Evolutionary conservation across 2,329 filamentous ascomycete species (phyloP), one percentile per base, ranked within the genome.

Genomic region (Trichoderma harzianum): DNA sequence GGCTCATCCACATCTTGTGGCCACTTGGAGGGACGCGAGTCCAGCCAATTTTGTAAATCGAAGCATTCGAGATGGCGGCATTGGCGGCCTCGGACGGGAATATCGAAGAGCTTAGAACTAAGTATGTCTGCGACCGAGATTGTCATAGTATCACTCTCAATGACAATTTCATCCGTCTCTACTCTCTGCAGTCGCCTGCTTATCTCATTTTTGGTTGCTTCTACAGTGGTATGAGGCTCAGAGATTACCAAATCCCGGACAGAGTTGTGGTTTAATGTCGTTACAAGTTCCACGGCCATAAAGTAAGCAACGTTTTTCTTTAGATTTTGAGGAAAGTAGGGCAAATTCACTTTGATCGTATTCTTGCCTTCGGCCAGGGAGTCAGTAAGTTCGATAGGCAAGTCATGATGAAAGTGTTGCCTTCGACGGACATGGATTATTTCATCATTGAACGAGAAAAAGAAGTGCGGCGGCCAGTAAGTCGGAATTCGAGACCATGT

Each of bases 11-110:
- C 73, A 43, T 74, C 74, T n/a, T 70, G 70, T 4, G 74, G 43
- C 6, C 81, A 79, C 73, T 86, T 86, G 16, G 82, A 81, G 6
- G 85, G 84, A 55, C 93, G 89, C 6, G 91, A 93, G 16, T 85
- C 80, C 10, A 99, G 86, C 84, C 93, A 98, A 1, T 89, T 95
- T 24, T 92, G 87, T 8, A 98, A 88, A 79, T 98, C 95, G 78
- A 98, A 98, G 78, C 94, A 97, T 78, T 98, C 93, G 43, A 91
- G 84, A 78, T 99, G 95, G 28, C 84, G 83, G 79, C 96, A 99
- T 3, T 80, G 76, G 8, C 77, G 83, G 30, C 93, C 90, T 32
- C 95, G 91, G 2, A 91, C 93, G 1, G 96, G 95, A 0, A 87
- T 85, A 6, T 87, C 83, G 78, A 92, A 94, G 12, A 96, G 86